Conservation (phyloP, 257 asterid species). For the Catharanthus roseus region DNA sequence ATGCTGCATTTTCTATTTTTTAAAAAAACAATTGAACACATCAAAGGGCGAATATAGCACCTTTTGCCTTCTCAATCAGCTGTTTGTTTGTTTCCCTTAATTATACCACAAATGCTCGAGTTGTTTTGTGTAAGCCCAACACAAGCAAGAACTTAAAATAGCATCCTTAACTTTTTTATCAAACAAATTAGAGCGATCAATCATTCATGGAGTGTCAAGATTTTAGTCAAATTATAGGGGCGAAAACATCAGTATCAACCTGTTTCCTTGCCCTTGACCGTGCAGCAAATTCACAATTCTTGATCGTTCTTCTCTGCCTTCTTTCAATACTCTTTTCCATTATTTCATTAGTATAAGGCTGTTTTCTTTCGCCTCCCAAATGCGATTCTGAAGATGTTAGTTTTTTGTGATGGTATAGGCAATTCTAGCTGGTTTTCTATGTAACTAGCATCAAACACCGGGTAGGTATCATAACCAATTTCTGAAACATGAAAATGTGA, state of each 20-base stretch:
- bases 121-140: slow-evolving; percentile 34
- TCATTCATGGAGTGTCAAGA: neutral
- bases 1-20: neutral
- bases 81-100: slow-evolving; percentile 25
- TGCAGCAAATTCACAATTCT: slow-evolving; percentile 55
- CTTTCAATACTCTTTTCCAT: slow-evolving; percentile 27
- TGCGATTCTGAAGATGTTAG: slow-evolving; percentile 15
- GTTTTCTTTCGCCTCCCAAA: slow-evolving; percentile 9
- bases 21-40: too few species aligned
- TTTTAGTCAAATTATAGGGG: neutral
- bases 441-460: slow-evolving; percentile 19
- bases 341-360: slow-evolving; percentile 8
- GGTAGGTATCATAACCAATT: slow-evolving; percentile 15
- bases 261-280: slow-evolving; percentile 44
- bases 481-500: slow-evolving; percentile 3
- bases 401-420: neutral
- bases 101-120: slow-evolving; percentile 27
- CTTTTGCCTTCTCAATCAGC: slow-evolving; percentile 31
- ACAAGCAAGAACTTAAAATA: neutral
- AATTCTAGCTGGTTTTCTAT: slow-evolving; percentile 10
- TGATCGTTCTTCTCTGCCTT: too few species aligned
- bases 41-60: slow-evolving; percentile 9
- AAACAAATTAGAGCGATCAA: too few species aligned
- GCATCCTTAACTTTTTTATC: neutral
- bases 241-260: slow-evolving; percentile 17